These are phyloP conservation scores for Volvariella volvacea DNA, from an alignment of 1,284 basidiomycete species.

Conservation along the genomic window DNA sequence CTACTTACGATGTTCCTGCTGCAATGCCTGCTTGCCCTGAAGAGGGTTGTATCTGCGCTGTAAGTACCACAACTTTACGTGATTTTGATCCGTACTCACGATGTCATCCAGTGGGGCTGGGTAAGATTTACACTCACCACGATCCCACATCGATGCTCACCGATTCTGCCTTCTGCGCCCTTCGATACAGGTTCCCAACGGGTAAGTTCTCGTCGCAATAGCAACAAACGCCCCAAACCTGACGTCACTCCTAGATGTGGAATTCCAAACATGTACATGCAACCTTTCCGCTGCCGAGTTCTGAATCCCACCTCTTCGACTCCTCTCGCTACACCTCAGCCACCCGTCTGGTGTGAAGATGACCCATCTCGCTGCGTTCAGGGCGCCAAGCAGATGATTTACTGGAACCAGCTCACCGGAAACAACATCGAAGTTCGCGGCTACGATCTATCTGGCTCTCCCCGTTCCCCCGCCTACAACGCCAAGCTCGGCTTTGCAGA, in stretches of 20 bases:
- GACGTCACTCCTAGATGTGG: constrained; percentile 28
- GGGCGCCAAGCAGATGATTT: constrained; percentile 42
- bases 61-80: constrained; percentile 19
- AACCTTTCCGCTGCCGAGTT: constrained; percentile 35
- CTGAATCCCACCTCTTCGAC: constrained; percentile 28
- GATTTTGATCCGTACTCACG: constrained; percentile 2
- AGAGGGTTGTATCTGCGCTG: constrained; percentile 42
- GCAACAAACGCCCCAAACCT: background rate
- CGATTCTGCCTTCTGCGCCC: too few species aligned
- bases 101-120: constrained; percentile 35
- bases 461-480: constrained; percentile 38
- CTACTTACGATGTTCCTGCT: constrained; percentile 38
- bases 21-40: constrained; percentile 38
- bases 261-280: constrained; percentile 39
- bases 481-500: constrained; percentile 33
- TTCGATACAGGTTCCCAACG: constrained; percentile 21
- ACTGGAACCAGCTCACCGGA: constrained; percentile 37
- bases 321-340: constrained; percentile 27
- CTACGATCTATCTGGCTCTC: constrained; percentile 25
- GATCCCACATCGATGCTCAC: background rate
- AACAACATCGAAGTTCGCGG: constrained; percentile 38
- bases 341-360: constrained; percentile 40
- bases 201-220: constrained; percentile 17
- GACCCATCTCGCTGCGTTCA: constrained; percentile 27
- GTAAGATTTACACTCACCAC: constrained; percentile 15